Percentiles rank a stretch among this genome's conserved stretches.
Evolutionary conservation across 371 early-diverging fungal genomes (phyloP).

Genomic region (Apophysomyces variabilis): DNA sequence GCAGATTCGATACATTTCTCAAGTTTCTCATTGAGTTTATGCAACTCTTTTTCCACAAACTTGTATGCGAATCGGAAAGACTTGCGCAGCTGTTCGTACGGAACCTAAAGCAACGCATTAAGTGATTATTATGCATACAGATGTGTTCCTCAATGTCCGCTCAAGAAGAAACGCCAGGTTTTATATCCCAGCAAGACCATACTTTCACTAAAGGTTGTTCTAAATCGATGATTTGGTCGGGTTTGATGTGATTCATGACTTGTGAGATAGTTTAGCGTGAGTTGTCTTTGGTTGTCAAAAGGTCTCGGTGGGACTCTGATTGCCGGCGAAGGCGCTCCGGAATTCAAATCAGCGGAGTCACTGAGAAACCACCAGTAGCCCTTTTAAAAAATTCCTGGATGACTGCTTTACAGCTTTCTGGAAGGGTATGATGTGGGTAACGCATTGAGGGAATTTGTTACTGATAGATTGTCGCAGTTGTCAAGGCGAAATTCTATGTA

Average conservation of each 20-base stretch:
- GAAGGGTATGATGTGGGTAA: too few species aligned
- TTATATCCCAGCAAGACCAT: not conserved
- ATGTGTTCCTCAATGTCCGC: conserved; percentile 12
- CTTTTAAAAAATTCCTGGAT: too few species aligned
- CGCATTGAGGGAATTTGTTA: too few species aligned
- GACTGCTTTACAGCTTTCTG: too few species aligned
- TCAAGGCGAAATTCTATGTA: too few species aligned
- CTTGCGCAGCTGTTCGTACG: conserved; percentile 87
- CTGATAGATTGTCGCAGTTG: too few species aligned
- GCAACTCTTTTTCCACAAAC: conserved; percentile 81
- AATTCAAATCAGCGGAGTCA: too few species aligned
- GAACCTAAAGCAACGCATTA: conserved; percentile 63
- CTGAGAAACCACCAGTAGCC: too few species aligned
- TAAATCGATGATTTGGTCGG: conserved; percentile 77
- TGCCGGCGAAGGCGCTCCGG: too few species aligned
- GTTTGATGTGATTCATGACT: conserved; percentile 75
- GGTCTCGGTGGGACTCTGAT: too few species aligned
- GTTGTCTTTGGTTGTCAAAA: not conserved
- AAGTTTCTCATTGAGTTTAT: conserved; percentile 48
- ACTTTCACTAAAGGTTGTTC: conserved; percentile 92
- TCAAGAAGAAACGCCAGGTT: not conserved
- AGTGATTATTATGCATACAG: conserved; percentile 2
- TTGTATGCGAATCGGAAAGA: conserved; percentile 81
- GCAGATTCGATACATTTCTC: conserved; percentile 39
- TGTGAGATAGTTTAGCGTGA: not conserved